These are phyloP conservation scores for Fusarium palustre DNA, from an alignment of 2,329 filamentous ascomycete species.

Conservation along the genomic window DNA sequence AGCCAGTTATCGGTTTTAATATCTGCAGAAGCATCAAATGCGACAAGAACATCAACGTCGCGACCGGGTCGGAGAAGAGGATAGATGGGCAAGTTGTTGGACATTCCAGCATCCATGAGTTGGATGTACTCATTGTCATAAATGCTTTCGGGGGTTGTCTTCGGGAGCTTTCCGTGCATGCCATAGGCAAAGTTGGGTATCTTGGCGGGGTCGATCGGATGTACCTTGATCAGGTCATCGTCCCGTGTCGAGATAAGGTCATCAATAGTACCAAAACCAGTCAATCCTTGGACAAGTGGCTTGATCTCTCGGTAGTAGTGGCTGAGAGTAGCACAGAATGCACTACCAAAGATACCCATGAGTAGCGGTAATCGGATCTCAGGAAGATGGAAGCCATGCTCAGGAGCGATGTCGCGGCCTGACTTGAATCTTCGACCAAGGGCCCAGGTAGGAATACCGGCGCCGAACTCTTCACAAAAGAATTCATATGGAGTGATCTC, in stretches of 20 bases:
- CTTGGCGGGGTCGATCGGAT: conserved; percentile 90
- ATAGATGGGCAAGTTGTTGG: conserved; percentile 96
- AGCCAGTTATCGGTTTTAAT: conserved; percentile 97
- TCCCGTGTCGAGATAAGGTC: conserved; percentile 84
- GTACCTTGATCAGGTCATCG: conserved; percentile 88
- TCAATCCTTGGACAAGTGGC: conserved; percentile 80
- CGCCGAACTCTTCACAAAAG: conserved; percentile 91
- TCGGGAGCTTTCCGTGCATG: conserved; percentile 79
- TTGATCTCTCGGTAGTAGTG: conserved; percentile 96
- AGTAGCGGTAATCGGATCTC: conserved; percentile 86
- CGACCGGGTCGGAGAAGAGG: conserved; percentile 89
- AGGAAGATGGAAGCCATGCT: conserved; percentile 77
- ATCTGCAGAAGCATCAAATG: conserved; percentile 95
- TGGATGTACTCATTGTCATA: conserved; percentile 78
- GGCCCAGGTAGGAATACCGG: conserved; percentile 95
- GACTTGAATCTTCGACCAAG: conserved; percentile 84
- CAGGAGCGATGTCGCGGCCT: conserved; percentile 66
- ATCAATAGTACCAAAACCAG: conserved; percentile 82
- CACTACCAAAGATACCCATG: conserved; percentile 95
- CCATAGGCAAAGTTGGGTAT: conserved; percentile 91
- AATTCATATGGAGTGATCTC: conserved; percentile 96
- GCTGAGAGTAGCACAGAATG: conserved; percentile 93
- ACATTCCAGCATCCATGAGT: conserved; percentile 98
- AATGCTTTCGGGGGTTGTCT: conserved; percentile 82
- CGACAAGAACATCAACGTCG: conserved; percentile 88